Percentiles rank a stretch among this genome's conserved stretches.
phyloP scores from a whole-genome alignment of 75 land plant genomes.

The Larix kaempferi region DNA sequence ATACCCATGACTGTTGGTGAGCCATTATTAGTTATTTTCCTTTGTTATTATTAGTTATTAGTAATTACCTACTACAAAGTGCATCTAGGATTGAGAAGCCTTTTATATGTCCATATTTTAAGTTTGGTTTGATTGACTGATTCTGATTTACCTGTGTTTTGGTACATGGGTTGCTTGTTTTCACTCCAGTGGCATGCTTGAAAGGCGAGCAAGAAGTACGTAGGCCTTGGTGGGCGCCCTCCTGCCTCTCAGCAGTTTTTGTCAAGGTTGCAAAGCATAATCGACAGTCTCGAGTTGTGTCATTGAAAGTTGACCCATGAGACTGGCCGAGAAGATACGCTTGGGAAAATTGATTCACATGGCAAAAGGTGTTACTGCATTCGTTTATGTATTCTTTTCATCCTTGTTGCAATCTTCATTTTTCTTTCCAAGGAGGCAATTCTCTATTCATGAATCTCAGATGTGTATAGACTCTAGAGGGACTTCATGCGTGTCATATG shows the following conservation, averaged over 20 bases:
- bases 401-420: slow-evolving; percentile 10
- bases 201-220: slow-evolving; percentile 84
- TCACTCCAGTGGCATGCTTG: slow-evolving; percentile 72
- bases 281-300: slow-evolving; percentile 84
- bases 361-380: background rate
- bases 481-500: background rate
- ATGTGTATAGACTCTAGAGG: slow-evolving; percentile 4
- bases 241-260: slow-evolving; percentile 71
- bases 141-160: background rate
- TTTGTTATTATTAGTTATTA: too few species aligned
- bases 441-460: slow-evolving; percentile 7
- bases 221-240: slow-evolving; percentile 92
- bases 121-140: background rate
- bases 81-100: background rate
- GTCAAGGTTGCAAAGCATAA: slow-evolving; percentile 73
- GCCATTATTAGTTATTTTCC: background rate
- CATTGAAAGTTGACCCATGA: slow-evolving; percentile 83
- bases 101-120: background rate
- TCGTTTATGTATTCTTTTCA: slow-evolving; percentile 7
- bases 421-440: slow-evolving; percentile 9
- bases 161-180: background rate
- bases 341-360: background rate
- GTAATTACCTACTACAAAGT: too few species aligned
- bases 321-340: background rate
- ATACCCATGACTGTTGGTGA: background rate